A percentile compares a stretch with the other conserved stretches of the same genome.
Conservation (phyloP, 495 filamentous ascomycete species). For the Aspergillus indologenus region DNA sequence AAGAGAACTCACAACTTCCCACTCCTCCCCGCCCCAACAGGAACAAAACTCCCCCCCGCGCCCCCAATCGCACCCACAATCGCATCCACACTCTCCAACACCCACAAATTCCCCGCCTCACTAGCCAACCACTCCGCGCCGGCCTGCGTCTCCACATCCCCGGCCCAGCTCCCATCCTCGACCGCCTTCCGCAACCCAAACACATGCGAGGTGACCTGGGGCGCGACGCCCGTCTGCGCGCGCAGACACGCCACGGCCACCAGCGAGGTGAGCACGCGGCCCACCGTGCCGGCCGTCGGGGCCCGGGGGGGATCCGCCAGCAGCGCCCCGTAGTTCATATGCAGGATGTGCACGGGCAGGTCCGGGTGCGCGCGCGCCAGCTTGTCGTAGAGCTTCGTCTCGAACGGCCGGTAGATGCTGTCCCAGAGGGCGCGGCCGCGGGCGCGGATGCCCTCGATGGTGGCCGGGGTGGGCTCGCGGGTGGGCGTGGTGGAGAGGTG, state of each 20-base stretch:
- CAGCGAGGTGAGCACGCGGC: conserved; percentile 62
- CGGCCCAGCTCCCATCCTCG: conserved; percentile 58
- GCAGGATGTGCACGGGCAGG: conserved; percentile 71
- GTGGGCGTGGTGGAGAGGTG: conserved; percentile 48
- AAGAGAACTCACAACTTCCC: conserved; percentile 44
- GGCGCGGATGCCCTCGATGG: conserved; percentile 47
- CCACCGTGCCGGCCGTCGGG: conserved; percentile 51
- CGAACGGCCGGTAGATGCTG: conserved; percentile 68
- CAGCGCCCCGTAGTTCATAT: conserved; percentile 65
- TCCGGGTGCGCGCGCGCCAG: conserved; percentile 70
- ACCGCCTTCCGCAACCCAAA: conserved; percentile 71
- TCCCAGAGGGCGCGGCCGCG: conserved; percentile 66
- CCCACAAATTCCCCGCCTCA: conserved; percentile 72
- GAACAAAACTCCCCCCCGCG: conserved; percentile 58
- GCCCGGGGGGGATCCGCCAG: conserved; percentile 64
- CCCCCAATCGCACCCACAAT: conserved; percentile 63
- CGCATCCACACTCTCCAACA: conserved; percentile 64
- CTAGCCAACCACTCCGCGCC: conserved; percentile 62
- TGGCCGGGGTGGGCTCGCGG: conserved; percentile 43
- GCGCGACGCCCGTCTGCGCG: conserved; percentile 73
- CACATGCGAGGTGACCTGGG: conserved; percentile 72
- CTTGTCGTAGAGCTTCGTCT: conserved; percentile 62
- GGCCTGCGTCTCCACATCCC: conserved; percentile 41
- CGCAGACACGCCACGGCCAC: conserved; percentile 67
- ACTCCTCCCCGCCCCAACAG: conserved; percentile 35